A percentile compares a stretch with the other conserved stretches of the same genome.
phyloP scores from a whole-genome alignment of 305 asterid species.

The Solanum hybrid region DNA sequence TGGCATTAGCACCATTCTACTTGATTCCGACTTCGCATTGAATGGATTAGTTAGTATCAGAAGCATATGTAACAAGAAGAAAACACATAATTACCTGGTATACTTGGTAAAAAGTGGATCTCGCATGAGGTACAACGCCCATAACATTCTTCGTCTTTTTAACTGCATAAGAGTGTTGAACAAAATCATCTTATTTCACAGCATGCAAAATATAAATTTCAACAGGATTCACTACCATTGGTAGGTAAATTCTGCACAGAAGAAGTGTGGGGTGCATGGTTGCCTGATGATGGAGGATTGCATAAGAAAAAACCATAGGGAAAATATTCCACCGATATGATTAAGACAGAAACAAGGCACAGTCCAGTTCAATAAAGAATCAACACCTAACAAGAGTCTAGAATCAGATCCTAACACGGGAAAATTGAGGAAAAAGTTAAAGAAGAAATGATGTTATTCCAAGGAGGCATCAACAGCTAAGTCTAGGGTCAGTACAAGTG shows the following conservation, averaged over 20 bases:
- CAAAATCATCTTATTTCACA: neutral
- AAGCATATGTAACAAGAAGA: neutral
- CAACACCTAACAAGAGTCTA: neutral
- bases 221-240: neutral
- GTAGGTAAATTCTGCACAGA: neutral
- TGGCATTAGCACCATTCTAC: conserved; percentile 2
- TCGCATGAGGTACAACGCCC: conserved; percentile 88
- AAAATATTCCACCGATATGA: neutral
- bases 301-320: neutral
- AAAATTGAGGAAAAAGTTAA: neutral
- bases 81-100: conserved; percentile 40
- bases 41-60: neutral
- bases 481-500: neutral
- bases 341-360: neutral
- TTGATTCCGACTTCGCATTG: neutral
- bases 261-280: neutral
- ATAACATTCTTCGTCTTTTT: conserved; percentile 60
- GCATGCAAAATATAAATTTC: neutral
- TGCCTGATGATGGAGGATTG: neutral
- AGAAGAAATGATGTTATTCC: neutral
- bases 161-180: conserved; percentile 33
- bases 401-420: neutral
- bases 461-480: neutral
- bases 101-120: conserved; percentile 79
- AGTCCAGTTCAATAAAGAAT: neutral